A percentile compares a stretch with the other conserved stretches of the same genome.
Conservation (phyloP, 768 basidiomycete genomes). For the Pholiota microspora region DNA sequence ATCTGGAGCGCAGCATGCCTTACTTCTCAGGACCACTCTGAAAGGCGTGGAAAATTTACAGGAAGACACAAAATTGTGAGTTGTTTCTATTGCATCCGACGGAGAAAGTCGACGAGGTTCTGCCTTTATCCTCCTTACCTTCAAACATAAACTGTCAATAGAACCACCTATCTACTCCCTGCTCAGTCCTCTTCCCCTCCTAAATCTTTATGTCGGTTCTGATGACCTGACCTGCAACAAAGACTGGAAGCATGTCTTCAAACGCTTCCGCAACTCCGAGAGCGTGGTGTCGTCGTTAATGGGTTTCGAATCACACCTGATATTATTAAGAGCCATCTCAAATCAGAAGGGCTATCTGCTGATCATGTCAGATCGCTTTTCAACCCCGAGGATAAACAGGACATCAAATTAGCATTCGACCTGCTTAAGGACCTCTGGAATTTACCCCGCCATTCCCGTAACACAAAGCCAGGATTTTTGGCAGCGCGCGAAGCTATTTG, state of each 20-base stretch:
- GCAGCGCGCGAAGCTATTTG: background rate
- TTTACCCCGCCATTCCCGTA: conserved; percentile 8
- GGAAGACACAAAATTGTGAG: background rate
- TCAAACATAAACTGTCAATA: background rate
- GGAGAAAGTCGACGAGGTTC: background rate
- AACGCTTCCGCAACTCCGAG: conserved; percentile 25
- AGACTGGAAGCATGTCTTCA: conserved; percentile 29
- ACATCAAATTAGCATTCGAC: conserved; percentile 10
- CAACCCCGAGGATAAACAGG: conserved; percentile 21
- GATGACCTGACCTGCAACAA: conserved; percentile 27
- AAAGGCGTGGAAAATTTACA: background rate
- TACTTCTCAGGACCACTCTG: background rate
- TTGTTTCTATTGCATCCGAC: background rate
- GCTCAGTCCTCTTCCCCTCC: background rate
- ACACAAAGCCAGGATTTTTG: background rate
- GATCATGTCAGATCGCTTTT: conserved; percentile 14
- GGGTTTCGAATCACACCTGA: too few relatives aligned
- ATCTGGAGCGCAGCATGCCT: background rate
- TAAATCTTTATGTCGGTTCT: conserved; percentile 23
- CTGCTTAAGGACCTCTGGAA: conserved; percentile 9
- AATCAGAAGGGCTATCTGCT: conserved; percentile 9
- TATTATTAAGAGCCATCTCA: too few relatives aligned
- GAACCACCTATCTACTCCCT: background rate
- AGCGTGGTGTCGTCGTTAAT: conserved; percentile 17
- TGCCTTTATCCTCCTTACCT: background rate